A percentile compares a stretch with the other conserved stretches of the same genome.
Evolutionary conservation across 2,329 filamentous ascomycete genomes (phyloP).

Genomic region (Colletotrichum limetticola): DNA sequence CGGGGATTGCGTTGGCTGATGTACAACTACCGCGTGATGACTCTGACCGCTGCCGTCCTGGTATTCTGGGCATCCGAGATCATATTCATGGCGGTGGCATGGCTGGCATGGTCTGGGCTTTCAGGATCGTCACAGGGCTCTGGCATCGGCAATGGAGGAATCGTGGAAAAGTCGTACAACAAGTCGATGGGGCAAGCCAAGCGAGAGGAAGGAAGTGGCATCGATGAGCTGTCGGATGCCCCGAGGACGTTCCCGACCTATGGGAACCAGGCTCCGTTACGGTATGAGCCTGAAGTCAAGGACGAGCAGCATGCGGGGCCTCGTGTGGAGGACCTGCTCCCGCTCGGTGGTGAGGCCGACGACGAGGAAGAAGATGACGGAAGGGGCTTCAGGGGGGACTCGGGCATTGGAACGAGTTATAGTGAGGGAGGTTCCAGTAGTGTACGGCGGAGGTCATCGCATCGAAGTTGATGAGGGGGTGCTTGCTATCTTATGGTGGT

Average conservation of each 20-base stretch:
- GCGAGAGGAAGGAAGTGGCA: conserved; percentile 43
- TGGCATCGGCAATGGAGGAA: conserved; percentile 38
- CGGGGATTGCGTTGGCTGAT: conserved; percentile 84
- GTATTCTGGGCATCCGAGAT: conserved; percentile 84
- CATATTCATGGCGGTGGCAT: conserved; percentile 72
- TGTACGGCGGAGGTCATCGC: conserved; percentile 46
- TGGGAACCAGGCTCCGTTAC: conserved; percentile 52
- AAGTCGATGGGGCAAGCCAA: conserved; percentile 33
- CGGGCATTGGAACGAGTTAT: conserved; percentile 66
- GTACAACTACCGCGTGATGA: conserved; percentile 81
- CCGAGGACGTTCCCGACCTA: conserved; percentile 57
- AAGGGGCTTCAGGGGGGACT: conserved; percentile 50
- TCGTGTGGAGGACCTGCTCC: conserved; percentile 46
- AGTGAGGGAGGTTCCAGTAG: conserved; percentile 49
- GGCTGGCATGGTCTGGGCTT: conserved; percentile 61
- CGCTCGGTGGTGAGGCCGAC: conserved; percentile 54
- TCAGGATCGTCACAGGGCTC: conserved; percentile 30
- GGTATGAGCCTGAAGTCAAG: conserved; percentile 52
- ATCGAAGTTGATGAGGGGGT: conserved; percentile 6
- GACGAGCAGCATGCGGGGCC: conserved; percentile 39
- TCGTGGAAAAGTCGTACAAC: not conserved
- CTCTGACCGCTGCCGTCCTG: conserved; percentile 74
- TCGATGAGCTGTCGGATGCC: conserved; percentile 50
- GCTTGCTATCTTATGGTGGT: not conserved
- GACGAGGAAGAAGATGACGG: conserved; percentile 48